phyloP scores from a whole-genome alignment of 1,139 yeast species.

The Saccharomyces hybrid region DNA sequence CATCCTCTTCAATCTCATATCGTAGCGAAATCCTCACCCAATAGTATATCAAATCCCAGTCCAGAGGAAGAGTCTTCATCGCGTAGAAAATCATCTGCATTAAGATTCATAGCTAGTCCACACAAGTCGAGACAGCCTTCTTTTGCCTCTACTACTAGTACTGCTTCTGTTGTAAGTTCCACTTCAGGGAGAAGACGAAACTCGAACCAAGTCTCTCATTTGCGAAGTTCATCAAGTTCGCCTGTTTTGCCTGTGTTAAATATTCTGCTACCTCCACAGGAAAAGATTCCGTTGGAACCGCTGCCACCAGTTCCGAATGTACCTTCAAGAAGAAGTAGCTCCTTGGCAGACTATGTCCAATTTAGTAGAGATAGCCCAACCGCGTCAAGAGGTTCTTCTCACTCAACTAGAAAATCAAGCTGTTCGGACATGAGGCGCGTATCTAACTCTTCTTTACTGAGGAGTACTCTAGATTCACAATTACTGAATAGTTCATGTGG shows the following conservation, averaged over 20 bases:
- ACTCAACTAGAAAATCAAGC: conserved; percentile 8
- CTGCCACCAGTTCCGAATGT: conserved; percentile 14
- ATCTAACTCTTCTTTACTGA: neutral
- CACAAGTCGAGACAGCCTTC: conserved; percentile 14
- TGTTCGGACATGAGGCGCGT: conserved; percentile 11
- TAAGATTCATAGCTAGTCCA: neutral
- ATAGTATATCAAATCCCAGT: neutral
- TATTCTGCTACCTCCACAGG: conserved; percentile 43
- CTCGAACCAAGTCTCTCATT: conserved; percentile 3
- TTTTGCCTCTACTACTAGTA: conserved; percentile 28
- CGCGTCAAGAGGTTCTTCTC: conserved; percentile 14
- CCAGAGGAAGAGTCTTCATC: neutral
- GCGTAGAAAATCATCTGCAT: neutral
- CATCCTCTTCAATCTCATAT: conserved; percentile 6
- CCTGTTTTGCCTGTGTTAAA: conserved; percentile 20
- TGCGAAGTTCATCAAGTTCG: neutral
- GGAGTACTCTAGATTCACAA: neutral
- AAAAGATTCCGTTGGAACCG: conserved; percentile 18
- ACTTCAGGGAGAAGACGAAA: conserved; percentile 18
- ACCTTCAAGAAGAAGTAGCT: conserved; percentile 9
- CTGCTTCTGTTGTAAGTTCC: conserved; percentile 28
- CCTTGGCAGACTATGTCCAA: conserved; percentile 11
- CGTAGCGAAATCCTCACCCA: neutral
- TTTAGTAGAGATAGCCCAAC: conserved; percentile 23
- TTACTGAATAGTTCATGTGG: neutral